Base-by-base conservation (phyloP, 2,329 filamentous ascomycete species). In the Xylariaceae sp. region DNA sequence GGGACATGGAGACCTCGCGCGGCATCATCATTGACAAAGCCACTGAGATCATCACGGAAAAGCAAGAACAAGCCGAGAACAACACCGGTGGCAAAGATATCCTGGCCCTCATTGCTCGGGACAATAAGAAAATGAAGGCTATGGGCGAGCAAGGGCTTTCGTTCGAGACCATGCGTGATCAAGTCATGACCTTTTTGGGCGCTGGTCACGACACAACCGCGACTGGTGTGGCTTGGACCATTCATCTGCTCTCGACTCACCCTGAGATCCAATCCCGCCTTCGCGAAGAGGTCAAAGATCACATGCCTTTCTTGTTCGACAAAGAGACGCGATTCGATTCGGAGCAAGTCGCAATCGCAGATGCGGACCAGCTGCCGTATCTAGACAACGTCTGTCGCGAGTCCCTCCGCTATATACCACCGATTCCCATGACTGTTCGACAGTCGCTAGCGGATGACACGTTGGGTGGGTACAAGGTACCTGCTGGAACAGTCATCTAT, bases 331-430 rank as follows among this genome's bases (percentile, higher is more conserved):
- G 63, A 9, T 59, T 64, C 39, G 57, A 64, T 37, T 40, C 50
- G 2, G 52, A 50, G 2, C 44, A 52, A 12, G 47, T 64, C 32
- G 56, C 51, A 12, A 52, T 55, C 3, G 59, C 62, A 1, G 65
- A 71, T 39, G 58, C 61, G 1, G 64, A 72, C 47, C 51, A 57
- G 35, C 55, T 72, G 3, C 67, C 66, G 1, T 73, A 65, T 50
- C 56, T 72, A 4, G 65, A 71, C 47, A 70, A 69, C 38, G 63
- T 72, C 30, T 70, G 68, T 58, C 64, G 65, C 38, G 70, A 73
- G 52, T 64, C 65, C 1, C 60, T 73, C 4, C 66, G 69, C 32
- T 65, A 62, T 55, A 70, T 70, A 43, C 66, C 67, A 2, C 66
- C 68, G 3, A 70, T 71, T 34, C 67, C 68, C 18, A 66, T 69